Evolutionary conservation across 2,329 filamentous ascomycete genomes (phyloP).

Genomic region (Bertia moriformis): DNA sequence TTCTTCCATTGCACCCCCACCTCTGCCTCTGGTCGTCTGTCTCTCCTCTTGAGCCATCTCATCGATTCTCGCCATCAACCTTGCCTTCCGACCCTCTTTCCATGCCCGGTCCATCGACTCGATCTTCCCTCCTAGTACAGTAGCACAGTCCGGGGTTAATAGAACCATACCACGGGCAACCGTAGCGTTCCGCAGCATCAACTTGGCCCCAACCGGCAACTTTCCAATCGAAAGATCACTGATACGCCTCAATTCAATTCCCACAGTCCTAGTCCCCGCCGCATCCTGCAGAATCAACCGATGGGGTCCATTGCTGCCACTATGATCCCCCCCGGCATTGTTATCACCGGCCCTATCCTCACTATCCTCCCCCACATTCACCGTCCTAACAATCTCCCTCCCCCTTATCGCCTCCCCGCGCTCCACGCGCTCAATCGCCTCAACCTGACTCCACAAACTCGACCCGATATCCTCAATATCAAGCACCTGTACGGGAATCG

Average conservation of each 20-base stretch:
- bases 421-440: constrained; percentile 37
- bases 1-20: too few relatives aligned
- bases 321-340: constrained; percentile 1
- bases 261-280: constrained; percentile 36
- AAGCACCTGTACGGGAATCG: constrained; percentile 32
- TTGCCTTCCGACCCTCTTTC: constrained; percentile 1
- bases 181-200: constrained; percentile 36
- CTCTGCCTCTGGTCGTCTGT: too few relatives aligned
- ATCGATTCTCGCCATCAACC: not conserved
- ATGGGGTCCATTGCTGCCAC: constrained; percentile 29
- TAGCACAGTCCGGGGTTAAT: constrained; percentile 35
- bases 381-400: constrained; percentile 47
- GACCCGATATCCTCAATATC: constrained; percentile 53
- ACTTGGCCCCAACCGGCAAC: constrained; percentile 43
- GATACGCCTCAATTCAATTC: constrained; percentile 38
- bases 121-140: constrained; percentile 52
- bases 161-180: constrained; percentile 45
- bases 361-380: not conserved
- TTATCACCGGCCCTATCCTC: constrained; percentile 15
- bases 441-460: constrained; percentile 53
- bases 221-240: constrained; percentile 36
- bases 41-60: not conserved
- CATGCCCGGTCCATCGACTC: constrained; percentile 33
- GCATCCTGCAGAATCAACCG: constrained; percentile 53
- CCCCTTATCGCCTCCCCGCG: constrained; percentile 40